Evolutionary conservation across 2,329 filamentous ascomycete species (phyloP), one percentile per base, ranked within the genome.

Genomic region (Exophiala alcalophila): DNA sequence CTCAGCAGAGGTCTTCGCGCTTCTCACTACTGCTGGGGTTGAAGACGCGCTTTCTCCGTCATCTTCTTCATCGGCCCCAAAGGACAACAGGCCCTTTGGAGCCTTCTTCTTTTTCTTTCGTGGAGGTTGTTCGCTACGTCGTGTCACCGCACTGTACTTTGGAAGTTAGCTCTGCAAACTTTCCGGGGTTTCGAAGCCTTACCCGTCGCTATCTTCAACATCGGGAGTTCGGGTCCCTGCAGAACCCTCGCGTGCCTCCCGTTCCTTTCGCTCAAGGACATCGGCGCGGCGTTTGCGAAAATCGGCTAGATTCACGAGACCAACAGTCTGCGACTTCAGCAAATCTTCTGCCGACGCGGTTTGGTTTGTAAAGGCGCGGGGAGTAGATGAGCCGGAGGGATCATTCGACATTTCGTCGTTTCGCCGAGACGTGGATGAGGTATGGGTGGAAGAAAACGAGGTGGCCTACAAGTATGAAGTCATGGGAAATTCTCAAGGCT

Each of bases 211-310:
- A 30, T 68, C 64, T 28, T 65, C 70, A 21, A 70, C 67, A 40
- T 76, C 71, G 39, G 73, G 75, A 40, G 61, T 67, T 52, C 65
- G 61, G 46, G 68, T 57, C 47, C 66, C 62, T 2, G 67, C 66
- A 18, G 77, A 71, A 27, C 72, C 75, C 54, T 86, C 84, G 59
- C 82, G 80, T 9, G 80, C 83, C 59, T 92, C 87, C 58, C 85
- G 80, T 60, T 92, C 87, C 60, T 92, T 91, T 61, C 87, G 83
- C 64, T 96, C 91, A 33, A 95, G 72, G n/a, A 90, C 87, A 66
- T 96, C 88, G 56, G 89, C 90, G 65, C 91, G 87, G 47, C 92
- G 83, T 70, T 98, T 97, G 65, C 91, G 88, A 65, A 94, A 97
- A 62, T 97, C 92, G 53, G 86, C 88, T 29, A 96, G 81, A 44